phyloP scores from a whole-genome alignment of 441 rosid species.

The Eutrema salsugineum region DNA sequence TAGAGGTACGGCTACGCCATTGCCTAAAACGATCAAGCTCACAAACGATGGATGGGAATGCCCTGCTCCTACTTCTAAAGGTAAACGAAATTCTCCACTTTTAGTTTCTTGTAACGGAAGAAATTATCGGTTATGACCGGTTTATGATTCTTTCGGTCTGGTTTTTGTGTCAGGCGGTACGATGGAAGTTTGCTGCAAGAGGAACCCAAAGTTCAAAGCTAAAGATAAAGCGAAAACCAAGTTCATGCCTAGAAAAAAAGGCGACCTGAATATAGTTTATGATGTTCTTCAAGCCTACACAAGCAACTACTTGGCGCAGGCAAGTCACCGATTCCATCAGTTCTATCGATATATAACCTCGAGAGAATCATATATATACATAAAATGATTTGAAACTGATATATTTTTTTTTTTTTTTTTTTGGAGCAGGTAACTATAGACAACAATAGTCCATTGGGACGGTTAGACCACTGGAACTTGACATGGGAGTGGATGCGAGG shows the following conservation, averaged over 20 bases:
- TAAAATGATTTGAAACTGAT: background rate
- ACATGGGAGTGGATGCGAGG: slow-evolving; percentile 94
- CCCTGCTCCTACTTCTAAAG: slow-evolving; percentile 35
- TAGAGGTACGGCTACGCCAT: slow-evolving; percentile 34
- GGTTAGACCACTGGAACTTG: slow-evolving; percentile 86
- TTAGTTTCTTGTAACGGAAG: slow-evolving; percentile 1
- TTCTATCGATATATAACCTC: background rate
- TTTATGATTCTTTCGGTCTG: background rate
- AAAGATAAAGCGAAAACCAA: slow-evolving; percentile 39
- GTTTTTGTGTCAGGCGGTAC: slow-evolving; percentile 30
- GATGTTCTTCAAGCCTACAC: slow-evolving; percentile 65
- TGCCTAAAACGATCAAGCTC: slow-evolving; percentile 51
- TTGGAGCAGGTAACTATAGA: slow-evolving; percentile 70
- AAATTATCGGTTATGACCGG: background rate
- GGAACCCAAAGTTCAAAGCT: slow-evolving; percentile 57
- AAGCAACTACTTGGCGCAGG: slow-evolving; percentile 62
- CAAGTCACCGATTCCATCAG: background rate
- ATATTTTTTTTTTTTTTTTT: too few relatives aligned
- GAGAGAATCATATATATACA: background rate
- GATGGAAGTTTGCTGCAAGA: slow-evolving; percentile 71
- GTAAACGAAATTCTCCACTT: too few relatives aligned
- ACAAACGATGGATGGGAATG: slow-evolving; percentile 51
- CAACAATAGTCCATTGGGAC: slow-evolving; percentile 63
- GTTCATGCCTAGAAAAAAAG: slow-evolving; percentile 43
- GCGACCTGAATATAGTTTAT: slow-evolving; percentile 60